Conservation (phyloP, 2,329 filamentous ascomycete species). For the Claviceps pusilla region DNA sequence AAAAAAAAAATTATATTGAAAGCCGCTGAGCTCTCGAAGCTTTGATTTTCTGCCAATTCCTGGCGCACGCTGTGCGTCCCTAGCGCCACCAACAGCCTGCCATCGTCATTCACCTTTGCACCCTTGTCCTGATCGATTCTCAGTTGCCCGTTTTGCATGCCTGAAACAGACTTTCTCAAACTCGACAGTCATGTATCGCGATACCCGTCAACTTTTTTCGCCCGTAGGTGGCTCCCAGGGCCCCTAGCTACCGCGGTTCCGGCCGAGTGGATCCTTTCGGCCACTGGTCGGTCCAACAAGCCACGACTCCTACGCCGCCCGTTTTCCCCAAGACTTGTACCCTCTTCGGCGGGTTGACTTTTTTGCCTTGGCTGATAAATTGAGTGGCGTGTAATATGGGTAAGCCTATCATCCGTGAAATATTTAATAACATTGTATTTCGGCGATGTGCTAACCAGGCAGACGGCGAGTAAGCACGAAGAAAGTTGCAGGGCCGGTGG, state of each 20-base stretch:
- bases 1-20: background rate
- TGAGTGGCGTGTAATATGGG: background rate
- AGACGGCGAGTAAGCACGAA: background rate
- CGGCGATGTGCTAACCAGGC: background rate
- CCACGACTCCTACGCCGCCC: background rate
- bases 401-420: background rate
- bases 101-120: background rate
- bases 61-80: background rate
- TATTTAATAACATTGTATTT: background rate
- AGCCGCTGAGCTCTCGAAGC: background rate
- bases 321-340: too few species aligned
- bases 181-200: background rate
- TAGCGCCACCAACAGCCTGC: background rate
- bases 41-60: background rate
- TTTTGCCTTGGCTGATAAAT: background rate
- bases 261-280: constrained; percentile 8
- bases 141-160: background rate
- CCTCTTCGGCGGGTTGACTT: background rate
- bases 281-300: constrained; percentile 7
- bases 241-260: constrained; percentile 4
- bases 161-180: background rate
- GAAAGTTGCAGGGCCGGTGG: background rate
- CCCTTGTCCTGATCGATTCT: background rate
- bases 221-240: background rate
- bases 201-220: background rate